A percentile compares a stretch with the other conserved stretches of the same genome.
phyloP scores from a whole-genome alignment of 352 stramenopile species.

The Globisporangium carolinianum region DNA sequence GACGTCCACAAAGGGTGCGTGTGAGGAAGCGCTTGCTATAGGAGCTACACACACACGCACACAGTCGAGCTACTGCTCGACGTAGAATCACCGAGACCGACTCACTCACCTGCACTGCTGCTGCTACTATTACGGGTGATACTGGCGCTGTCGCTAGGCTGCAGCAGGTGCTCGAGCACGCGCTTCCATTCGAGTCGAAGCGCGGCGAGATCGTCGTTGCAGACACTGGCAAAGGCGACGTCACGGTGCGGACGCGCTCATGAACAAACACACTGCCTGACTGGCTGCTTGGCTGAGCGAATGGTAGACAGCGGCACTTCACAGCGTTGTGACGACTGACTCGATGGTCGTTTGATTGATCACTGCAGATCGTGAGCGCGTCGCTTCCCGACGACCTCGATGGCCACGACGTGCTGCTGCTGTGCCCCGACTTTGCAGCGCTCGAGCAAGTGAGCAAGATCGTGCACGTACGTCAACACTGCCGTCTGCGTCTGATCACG shows the following conservation, averaged over 20 bases:
- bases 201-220: slow-evolving; percentile 59
- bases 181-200: slow-evolving; percentile 61
- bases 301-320: too few species aligned
- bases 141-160: slow-evolving; percentile 18
- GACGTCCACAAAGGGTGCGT: slow-evolving; percentile 41
- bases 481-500: too few species aligned
- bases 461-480: slow-evolving; percentile 40
- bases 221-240: slow-evolving; percentile 27
- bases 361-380: slow-evolving; percentile 32
- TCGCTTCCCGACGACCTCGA: slow-evolving; percentile 58
- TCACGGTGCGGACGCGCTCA: slow-evolving; percentile 23
- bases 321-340: too few species aligned
- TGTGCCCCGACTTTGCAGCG: slow-evolving; percentile 57
- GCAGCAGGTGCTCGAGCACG: slow-evolving; percentile 38
- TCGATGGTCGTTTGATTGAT: too few species aligned
- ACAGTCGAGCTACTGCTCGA: slow-evolving; percentile 1
- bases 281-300: neutral
- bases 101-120: too few species aligned
- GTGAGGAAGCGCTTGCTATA: too few species aligned
- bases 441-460: slow-evolving; percentile 64
- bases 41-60: neutral
- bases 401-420: slow-evolving; percentile 54
- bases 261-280: neutral
- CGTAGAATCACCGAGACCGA: too few species aligned
- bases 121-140: too few species aligned